Evolutionary conservation across 441 rosid genomes (phyloP), one percentile per base, ranked within the genome.

Genomic region (Erodium moschatum): DNA sequence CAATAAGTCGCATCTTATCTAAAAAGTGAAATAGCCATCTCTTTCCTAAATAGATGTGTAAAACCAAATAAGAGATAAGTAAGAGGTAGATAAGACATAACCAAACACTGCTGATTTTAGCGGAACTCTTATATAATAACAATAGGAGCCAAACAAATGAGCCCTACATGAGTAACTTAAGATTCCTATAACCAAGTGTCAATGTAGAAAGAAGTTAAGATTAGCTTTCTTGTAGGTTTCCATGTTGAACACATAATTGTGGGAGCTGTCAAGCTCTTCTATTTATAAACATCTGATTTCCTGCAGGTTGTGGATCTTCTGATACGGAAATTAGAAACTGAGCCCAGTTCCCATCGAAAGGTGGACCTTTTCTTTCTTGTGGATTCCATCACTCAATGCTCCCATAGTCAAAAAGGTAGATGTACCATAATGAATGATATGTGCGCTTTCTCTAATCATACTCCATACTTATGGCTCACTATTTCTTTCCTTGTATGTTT

Each of bases 311-410:
- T 92, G 76, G 98, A 92, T 71, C 80, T 86, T 75, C 65, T 95
- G 56, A 86, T 84, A 40, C 89, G 80, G 69, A 80, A 69, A 74
- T 81, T 95, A 87, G 98, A 95, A 77, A 73, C 79, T 21, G 99
- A 92, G 78, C 78, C 97, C 66, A 90, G 85, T 79, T 81, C 92
- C 54, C 85, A 85, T 70, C 83, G 81, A 83, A 87, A 88, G 78
- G 96, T 95, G 50, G 99, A 95, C 80, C 75, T 95, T 72, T 90
- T 95, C 81, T 95, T 95, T 75, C 98, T 92, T 63, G 95, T 95
- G 72, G 99, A 95, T 84, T 95, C 99, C 48, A 90, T 95, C 75
- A 81, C 86, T 76, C 38, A 33, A 33, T 33, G 38, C 38, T 33
- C 38, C 38, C 88, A 91, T 76, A 91, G 89, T 69, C 72, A 82